phyloP scores from a whole-genome alignment of 1,139 yeast genomes.

The Suhomyces kunorum region DNA sequence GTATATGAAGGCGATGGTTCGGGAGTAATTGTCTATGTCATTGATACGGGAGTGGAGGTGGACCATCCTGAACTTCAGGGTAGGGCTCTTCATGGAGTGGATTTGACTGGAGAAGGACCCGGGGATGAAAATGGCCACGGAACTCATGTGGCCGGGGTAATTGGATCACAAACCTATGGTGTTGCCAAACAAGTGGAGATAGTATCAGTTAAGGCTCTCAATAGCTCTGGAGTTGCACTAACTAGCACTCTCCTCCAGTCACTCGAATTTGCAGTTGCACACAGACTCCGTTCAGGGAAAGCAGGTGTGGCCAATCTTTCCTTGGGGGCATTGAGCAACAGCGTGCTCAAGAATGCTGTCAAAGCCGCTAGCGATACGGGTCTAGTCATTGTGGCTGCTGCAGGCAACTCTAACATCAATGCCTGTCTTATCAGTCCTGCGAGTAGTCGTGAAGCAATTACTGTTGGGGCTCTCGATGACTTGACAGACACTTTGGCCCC shows the following conservation, averaged over 20 bases:
- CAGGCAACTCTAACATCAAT: constrained; percentile 77
- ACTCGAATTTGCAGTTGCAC: constrained; percentile 68
- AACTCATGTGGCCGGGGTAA: constrained; percentile 89
- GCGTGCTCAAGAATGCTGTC: constrained; percentile 69
- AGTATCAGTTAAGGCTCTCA: constrained; percentile 72
- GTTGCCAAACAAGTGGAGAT: constrained; percentile 70
- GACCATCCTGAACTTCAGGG: constrained; percentile 68
- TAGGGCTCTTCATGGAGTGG: constrained; percentile 59
- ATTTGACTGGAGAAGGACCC: constrained; percentile 59
- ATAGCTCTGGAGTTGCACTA: constrained; percentile 64
- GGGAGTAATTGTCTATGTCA: constrained; percentile 70
- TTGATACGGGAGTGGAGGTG: constrained; percentile 71
- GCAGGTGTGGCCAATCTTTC: constrained; percentile 79
- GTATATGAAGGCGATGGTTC: constrained; percentile 49
- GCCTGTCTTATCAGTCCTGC: constrained; percentile 86
- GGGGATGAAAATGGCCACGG: constrained; percentile 76
- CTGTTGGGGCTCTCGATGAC: constrained; percentile 88
- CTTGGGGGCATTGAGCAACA: constrained; percentile 68
- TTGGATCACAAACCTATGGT: constrained; percentile 76
- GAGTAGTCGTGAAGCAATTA: constrained; percentile 65
- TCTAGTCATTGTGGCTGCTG: constrained; percentile 79
- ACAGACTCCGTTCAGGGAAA: constrained; percentile 41
- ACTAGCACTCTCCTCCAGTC: constrained; percentile 69
- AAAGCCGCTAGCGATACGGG: constrained; percentile 72
- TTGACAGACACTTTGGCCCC: constrained; percentile 63